phyloP scores from a whole-genome alignment of 139 green algal species.

The Gonium pectorale region DNA sequence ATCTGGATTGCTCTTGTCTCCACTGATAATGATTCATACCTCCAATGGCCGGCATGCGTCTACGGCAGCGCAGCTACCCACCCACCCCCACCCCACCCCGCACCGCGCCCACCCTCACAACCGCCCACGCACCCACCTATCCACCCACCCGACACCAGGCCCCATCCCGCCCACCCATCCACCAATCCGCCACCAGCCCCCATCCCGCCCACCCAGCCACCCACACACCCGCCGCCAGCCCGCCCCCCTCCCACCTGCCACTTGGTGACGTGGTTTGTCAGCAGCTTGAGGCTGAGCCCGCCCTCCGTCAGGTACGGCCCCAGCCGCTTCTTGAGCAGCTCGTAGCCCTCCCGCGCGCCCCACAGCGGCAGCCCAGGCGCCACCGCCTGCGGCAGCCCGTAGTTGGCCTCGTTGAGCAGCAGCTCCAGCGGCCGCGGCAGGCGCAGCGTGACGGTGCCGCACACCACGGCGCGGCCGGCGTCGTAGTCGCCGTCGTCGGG shows the following conservation, averaged over 20 bases:
- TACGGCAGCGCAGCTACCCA: too few species aligned
- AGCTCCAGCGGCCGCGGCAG: slow-evolving; percentile 62
- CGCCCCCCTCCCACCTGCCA: slow-evolving; percentile 55
- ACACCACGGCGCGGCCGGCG: slow-evolving; percentile 48
- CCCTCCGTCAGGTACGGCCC: slow-evolving; percentile 57
- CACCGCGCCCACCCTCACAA: background rate
- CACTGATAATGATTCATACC: too few species aligned
- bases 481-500: slow-evolving; percentile 48
- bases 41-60: too few species aligned
- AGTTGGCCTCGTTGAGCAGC: slow-evolving; percentile 70
- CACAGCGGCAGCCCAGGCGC: slow-evolving; percentile 49
- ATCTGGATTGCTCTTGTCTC: too few species aligned
- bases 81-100: background rate
- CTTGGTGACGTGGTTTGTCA: slow-evolving; percentile 63
- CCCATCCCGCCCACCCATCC: background rate
- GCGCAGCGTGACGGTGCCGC: slow-evolving; percentile 60
- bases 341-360: slow-evolving; percentile 32
- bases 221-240: background rate
- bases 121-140: too few species aligned
- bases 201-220: background rate
- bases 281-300: slow-evolving; percentile 35
- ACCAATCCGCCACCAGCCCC: too few species aligned
- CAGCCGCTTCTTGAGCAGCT: slow-evolving; percentile 49
- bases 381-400: slow-evolving; percentile 52
- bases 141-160: too few species aligned